Conservation (phyloP, 768 basidiomycete genomes). For the Galerina sulciceps region DNA sequence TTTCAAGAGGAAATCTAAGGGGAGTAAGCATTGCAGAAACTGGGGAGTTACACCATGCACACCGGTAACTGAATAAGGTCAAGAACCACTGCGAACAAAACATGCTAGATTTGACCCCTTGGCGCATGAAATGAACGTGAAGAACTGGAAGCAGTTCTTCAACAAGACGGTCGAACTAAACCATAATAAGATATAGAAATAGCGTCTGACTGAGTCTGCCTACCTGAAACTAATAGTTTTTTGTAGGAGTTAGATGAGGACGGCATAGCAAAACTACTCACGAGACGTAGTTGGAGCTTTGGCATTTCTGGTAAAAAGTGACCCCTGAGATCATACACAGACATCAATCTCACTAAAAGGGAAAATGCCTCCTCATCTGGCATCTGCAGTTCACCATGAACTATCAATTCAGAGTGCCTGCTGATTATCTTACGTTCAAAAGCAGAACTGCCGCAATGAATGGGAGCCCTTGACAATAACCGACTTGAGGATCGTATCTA, state of each 20-base stretch:
- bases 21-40: neutral
- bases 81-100: constrained; percentile 99
- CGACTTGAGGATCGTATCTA: constrained; percentile 90
- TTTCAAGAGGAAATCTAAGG: constrained; percentile 85
- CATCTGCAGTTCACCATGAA: constrained; percentile 63
- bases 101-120: constrained; percentile 98
- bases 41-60: constrained; percentile 21
- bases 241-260: neutral
- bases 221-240: constrained; percentile 26
- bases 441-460: constrained; percentile 95
- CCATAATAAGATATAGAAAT: neutral
- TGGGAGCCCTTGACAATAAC: constrained; percentile 96
- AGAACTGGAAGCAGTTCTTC: constrained; percentile 93
- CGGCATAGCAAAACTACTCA: constrained; percentile 36
- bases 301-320: constrained; percentile 99
- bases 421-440: constrained; percentile 68
- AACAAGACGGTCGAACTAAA: constrained; percentile 88
- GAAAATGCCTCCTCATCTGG: constrained; percentile 99
- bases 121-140: constrained; percentile 90
- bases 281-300: constrained; percentile 89
- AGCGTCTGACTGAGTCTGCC: neutral
- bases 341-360: constrained; percentile 91
- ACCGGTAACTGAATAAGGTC: constrained; percentile 96
- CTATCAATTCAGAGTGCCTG: constrained; percentile 9
- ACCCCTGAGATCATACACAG: constrained; percentile 93